phyloP scores from a whole-genome alignment of 208 protist species.

The Leptomonas seymouri region DNA sequence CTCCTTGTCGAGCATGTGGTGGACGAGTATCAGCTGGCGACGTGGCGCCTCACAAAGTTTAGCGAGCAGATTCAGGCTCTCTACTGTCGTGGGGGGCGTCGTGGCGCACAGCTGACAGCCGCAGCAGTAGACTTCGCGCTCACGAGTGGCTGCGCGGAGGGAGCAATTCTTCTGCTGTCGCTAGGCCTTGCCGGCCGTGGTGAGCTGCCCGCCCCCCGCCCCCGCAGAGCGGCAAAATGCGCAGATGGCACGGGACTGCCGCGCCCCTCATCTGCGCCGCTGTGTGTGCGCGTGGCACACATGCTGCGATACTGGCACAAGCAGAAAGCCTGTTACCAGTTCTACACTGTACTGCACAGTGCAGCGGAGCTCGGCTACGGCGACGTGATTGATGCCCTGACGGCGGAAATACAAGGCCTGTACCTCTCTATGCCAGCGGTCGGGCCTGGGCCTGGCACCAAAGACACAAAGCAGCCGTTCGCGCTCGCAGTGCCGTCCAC shows the following conservation, averaged over 20 bases:
- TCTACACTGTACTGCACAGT: slow-evolving; percentile 73
- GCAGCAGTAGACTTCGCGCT: slow-evolving; percentile 71
- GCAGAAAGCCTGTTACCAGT: slow-evolving; percentile 10
- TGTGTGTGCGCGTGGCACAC: slow-evolving; percentile 13
- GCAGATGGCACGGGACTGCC: not conserved
- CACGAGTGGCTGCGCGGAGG: slow-evolving; percentile 42
- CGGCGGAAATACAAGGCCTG: slow-evolving; percentile 39
- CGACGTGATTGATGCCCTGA: slow-evolving; percentile 42
- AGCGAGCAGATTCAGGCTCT: slow-evolving; percentile 28
- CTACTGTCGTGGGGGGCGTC: slow-evolving; percentile 20
- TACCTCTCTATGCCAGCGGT: slow-evolving; percentile 11
- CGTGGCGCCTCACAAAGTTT: slow-evolving; percentile 29
- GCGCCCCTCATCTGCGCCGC: not conserved
- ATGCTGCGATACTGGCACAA: slow-evolving; percentile 26
- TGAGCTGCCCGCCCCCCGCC: slow-evolving; percentile 16
- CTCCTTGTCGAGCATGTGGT: slow-evolving; percentile 38
- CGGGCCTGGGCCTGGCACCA: not conserved
- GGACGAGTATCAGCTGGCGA: slow-evolving; percentile 32
- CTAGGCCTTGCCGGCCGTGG: slow-evolving; percentile 51
- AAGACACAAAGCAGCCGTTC: not conserved
- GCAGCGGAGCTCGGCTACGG: slow-evolving; percentile 58
- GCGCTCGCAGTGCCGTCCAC: slow-evolving; percentile 6
- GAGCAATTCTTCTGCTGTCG: slow-evolving; percentile 57
- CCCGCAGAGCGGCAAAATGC: not conserved
- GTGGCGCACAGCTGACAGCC: slow-evolving; percentile 13